Evolutionary conservation across 441 rosid genomes (phyloP).

Genomic region (Eruca vesicaria): DNA sequence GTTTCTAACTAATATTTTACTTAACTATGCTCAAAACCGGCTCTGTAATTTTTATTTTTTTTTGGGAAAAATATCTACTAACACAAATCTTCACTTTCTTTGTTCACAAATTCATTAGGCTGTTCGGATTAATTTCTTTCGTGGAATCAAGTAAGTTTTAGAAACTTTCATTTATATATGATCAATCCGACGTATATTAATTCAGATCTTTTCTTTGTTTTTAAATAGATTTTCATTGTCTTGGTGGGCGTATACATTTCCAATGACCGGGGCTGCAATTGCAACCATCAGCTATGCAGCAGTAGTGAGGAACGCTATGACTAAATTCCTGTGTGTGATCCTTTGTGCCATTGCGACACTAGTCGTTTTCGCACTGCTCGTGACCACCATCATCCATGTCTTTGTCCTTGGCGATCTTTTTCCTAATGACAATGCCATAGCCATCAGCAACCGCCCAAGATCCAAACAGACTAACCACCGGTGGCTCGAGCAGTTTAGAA

Average conservation of each 20-base stretch:
- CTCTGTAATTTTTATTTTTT: background rate
- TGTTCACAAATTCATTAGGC: slow-evolving; percentile 40
- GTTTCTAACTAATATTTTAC: background rate
- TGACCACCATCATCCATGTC: slow-evolving; percentile 54
- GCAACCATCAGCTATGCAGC: slow-evolving; percentile 74
- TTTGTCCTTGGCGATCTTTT: slow-evolving; percentile 72
- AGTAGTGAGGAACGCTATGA: slow-evolving; percentile 48
- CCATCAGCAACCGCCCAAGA: slow-evolving; percentile 67
- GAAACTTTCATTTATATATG: background rate
- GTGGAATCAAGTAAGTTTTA: slow-evolving; percentile 71
- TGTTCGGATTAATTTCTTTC: slow-evolving; percentile 75
- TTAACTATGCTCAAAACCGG: background rate
- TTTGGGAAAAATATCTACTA: background rate
- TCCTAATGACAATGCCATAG: slow-evolving; percentile 86
- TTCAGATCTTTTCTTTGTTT: background rate
- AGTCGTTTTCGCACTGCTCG: slow-evolving; percentile 56
- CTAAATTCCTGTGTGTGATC: slow-evolving; percentile 49
- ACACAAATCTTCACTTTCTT: background rate
- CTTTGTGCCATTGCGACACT: slow-evolving; percentile 56
- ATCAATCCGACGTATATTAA: background rate
- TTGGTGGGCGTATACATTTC: slow-evolving; percentile 98
- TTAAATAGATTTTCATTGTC: slow-evolving; percentile 67
- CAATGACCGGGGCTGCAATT: slow-evolving; percentile 87
- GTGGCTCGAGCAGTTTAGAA: slow-evolving; percentile 53
- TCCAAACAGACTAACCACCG: slow-evolving; percentile 38